Evolutionary conservation across 805 yeast genomes (phyloP).

Genomic region (Starmerella davenportii): DNA sequence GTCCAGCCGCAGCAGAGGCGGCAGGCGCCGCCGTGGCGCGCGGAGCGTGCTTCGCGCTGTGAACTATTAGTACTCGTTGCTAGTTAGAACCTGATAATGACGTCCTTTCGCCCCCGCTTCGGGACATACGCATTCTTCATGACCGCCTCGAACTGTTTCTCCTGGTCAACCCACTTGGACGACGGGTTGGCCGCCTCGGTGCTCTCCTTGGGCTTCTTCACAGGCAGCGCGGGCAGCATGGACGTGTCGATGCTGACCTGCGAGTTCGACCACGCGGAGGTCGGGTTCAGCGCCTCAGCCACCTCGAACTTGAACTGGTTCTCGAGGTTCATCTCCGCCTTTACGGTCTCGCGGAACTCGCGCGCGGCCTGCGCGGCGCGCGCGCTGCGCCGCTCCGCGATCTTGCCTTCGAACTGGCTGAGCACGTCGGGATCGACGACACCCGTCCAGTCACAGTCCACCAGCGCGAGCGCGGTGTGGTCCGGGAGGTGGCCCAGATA

Average conservation of each 20-base stretch:
- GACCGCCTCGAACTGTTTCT: constrained; percentile 12
- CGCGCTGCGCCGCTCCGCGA: constrained; percentile 14
- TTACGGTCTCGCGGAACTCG: constrained; percentile 18
- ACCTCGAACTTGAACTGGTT: constrained; percentile 22
- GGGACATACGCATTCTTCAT: constrained; percentile 14
- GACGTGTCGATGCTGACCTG: constrained; percentile 8
- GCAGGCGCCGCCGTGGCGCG: too few relatives aligned
- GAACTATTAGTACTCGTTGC: too few relatives aligned
- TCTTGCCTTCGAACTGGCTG: constrained; percentile 16
- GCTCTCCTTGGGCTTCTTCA: constrained; percentile 1
- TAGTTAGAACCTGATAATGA: constrained; percentile 6
- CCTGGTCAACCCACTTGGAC: constrained; percentile 11
- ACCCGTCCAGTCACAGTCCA: constrained; percentile 71
- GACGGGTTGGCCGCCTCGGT: constrained; percentile 10
- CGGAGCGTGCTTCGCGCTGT: too few relatives aligned
- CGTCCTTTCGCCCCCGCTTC: constrained; percentile 13
- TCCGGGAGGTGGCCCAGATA: constrained; percentile 66
- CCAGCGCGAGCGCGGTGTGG: constrained; percentile 66
- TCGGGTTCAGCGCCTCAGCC: constrained; percentile 13
- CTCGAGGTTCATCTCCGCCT: constrained; percentile 23
- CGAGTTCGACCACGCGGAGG: constrained; percentile 2
- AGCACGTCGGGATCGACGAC: constrained; percentile 19
- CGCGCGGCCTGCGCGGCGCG: constrained; percentile 13
- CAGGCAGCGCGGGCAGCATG: constrained; percentile 14
- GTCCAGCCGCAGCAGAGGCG: too few relatives aligned